phyloP scores from a whole-genome alignment of 2,329 filamentous ascomycete species.

The Aspergillus sp. region DNA sequence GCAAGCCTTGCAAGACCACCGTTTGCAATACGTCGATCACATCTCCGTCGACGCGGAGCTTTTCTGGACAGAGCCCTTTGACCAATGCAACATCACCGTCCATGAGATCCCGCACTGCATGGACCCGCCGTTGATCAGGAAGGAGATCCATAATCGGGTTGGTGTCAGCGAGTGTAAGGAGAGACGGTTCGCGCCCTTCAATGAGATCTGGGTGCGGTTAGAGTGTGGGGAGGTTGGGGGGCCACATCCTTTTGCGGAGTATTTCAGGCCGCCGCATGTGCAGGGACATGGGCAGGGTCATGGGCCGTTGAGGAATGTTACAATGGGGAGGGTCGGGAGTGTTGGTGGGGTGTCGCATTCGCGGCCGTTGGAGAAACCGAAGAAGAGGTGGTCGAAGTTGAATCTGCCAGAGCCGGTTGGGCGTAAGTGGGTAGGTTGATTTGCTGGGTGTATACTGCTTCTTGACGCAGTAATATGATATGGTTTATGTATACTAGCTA shows the following conservation, averaged over 20 bases:
- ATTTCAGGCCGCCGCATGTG: background rate
- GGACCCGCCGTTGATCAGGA: slow-evolving; percentile 20
- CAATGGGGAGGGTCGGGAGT: background rate
- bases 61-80: slow-evolving; percentile 9
- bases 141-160: slow-evolving; percentile 14
- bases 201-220: slow-evolving; percentile 25
- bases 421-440: too few species aligned
- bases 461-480: too few species aligned
- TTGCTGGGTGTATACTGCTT: too few species aligned
- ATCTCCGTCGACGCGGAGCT: slow-evolving; percentile 23
- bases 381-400: background rate
- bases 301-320: background rate
- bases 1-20: slow-evolving; percentile 15
- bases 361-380: background rate
- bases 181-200: slow-evolving; percentile 18
- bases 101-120: slow-evolving; percentile 28
- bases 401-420: background rate
- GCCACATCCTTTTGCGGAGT: slow-evolving; percentile 3
- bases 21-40: slow-evolving; percentile 13
- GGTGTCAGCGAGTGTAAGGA: slow-evolving; percentile 19
- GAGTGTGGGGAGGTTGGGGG: slow-evolving; percentile 16
- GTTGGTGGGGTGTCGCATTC: background rate
- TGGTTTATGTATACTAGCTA: too few species aligned
- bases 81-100: slow-evolving; percentile 25
- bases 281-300: background rate